These are phyloP conservation scores for Cryptococcus sp. DNA, from an alignment of 1,284 basidiomycete genomes.

Conservation along the genomic window DNA sequence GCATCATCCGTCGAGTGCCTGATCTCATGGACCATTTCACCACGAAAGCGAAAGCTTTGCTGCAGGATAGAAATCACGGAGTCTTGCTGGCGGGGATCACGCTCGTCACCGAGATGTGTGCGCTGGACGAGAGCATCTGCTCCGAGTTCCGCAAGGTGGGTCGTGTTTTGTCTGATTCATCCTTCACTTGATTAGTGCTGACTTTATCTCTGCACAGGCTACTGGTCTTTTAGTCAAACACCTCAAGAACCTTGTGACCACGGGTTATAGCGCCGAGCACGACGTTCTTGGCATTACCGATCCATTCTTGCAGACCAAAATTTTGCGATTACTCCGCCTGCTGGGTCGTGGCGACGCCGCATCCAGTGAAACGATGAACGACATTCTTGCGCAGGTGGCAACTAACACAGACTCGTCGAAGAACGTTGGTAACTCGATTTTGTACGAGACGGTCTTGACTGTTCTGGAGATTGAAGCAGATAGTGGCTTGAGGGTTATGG, in stretches of 20 bases:
- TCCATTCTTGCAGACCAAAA: constrained; percentile 96
- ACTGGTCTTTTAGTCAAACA: constrained; percentile 93
- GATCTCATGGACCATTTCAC: constrained; percentile 95
- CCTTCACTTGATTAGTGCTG: not conserved
- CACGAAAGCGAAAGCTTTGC: constrained; percentile 80
- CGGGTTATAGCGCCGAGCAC: constrained; percentile 97
- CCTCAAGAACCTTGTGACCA: constrained; percentile 91
- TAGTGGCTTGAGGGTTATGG: constrained; percentile 94
- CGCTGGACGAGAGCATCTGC: constrained; percentile 69
- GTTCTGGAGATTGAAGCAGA: constrained; percentile 99
- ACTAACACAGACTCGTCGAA: constrained; percentile 98
- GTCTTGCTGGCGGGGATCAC: constrained; percentile 92
- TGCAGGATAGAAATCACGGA: constrained; percentile 96
- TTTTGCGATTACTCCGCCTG: constrained; percentile 86
- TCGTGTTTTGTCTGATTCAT: not conserved
- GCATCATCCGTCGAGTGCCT: constrained; percentile 94
- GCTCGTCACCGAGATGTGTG: constrained; percentile 92
- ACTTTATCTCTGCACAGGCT: constrained; percentile 59
- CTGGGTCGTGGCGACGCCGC: constrained; percentile 82
- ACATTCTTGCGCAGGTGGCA: constrained; percentile 96
- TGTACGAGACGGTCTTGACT: constrained; percentile 97
- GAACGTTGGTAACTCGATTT: constrained; percentile 96
- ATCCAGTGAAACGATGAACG: constrained; percentile 96
- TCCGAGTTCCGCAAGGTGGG: constrained; percentile 84
- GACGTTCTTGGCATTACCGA: constrained; percentile 99